Conservation (phyloP, 495 filamentous ascomycete species). For the Neurospora terricola region DNA sequence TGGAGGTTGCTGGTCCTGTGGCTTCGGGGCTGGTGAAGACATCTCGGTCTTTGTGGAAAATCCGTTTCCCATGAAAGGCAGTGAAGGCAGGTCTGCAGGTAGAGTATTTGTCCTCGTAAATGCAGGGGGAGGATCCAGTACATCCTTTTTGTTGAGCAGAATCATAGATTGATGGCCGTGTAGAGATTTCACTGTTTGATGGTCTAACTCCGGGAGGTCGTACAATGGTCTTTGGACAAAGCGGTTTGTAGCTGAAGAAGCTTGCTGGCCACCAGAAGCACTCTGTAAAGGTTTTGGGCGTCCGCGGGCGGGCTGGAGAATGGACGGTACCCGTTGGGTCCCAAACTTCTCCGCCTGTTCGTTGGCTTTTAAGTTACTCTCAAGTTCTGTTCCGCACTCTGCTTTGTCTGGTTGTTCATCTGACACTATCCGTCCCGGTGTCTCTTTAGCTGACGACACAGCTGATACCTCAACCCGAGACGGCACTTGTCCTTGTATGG, state of each 20-base stretch:
- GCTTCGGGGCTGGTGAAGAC: constrained; percentile 2
- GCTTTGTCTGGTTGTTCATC: constrained; percentile 3
- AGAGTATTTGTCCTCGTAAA: constrained; percentile 19
- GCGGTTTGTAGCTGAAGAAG: constrained; percentile 3
- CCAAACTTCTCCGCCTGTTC: neutral
- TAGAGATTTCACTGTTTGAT: constrained; percentile 10
- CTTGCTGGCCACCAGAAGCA: constrained; percentile 5
- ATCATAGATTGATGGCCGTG: neutral
- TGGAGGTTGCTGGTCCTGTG: neutral
- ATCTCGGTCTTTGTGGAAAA: constrained; percentile 1
- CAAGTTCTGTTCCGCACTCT: neutral
- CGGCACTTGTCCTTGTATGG: neutral
- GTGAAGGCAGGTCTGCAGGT: constrained; percentile 17
- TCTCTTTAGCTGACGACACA: constrained; percentile 3
- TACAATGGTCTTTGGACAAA: constrained; percentile 13
- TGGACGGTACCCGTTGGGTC: constrained; percentile 19
- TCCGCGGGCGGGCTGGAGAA: constrained; percentile 27
- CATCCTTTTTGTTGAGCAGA: neutral
- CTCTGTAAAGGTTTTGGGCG: constrained; percentile 9
- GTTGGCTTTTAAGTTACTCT: neutral
- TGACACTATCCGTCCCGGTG: constrained; percentile 1
- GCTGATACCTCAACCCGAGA: constrained; percentile 4
- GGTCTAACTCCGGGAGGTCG: constrained; percentile 8
- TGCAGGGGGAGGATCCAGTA: neutral
- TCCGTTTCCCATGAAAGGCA: constrained; percentile 17